phyloP scores from a whole-genome alignment of 1,139 yeast genomes.

The Pichia sp. region DNA sequence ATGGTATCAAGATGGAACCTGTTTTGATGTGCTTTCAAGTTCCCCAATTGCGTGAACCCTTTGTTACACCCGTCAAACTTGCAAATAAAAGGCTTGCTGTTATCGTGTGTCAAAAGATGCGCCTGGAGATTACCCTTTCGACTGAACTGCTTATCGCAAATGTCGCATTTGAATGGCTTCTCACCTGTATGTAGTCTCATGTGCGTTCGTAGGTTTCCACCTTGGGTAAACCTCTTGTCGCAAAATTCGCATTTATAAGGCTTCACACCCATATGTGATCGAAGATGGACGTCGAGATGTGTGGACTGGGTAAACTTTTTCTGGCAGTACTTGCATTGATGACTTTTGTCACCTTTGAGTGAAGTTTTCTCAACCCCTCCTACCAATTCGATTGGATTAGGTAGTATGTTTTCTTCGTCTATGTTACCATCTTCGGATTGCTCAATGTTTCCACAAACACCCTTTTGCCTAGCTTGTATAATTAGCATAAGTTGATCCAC shows the following conservation, averaged over 20 bases:
- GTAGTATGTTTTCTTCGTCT: slow-evolving; percentile 37
- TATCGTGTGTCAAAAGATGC: slow-evolving; percentile 75
- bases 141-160: slow-evolving; percentile 71
- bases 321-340: slow-evolving; percentile 66
- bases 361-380: slow-evolving; percentile 80
- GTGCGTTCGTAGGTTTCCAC: slow-evolving; percentile 88
- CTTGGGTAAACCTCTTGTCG: slow-evolving; percentile 82
- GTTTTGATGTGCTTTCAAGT: slow-evolving; percentile 90
- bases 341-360: slow-evolving; percentile 45
- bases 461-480: slow-evolving; percentile 80
- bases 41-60: slow-evolving; percentile 86
- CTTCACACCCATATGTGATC: slow-evolving; percentile 73
- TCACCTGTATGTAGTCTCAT: slow-evolving; percentile 87
- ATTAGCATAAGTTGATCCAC: slow-evolving; percentile 88
- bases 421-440: slow-evolving; percentile 60
- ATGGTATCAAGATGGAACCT: slow-evolving; percentile 75
- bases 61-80: slow-evolving; percentile 77
- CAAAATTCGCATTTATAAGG: slow-evolving; percentile 79
- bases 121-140: slow-evolving; percentile 89
- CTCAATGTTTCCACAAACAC: slow-evolving; percentile 55
- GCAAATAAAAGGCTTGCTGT: slow-evolving; percentile 75
- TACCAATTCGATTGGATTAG: slow-evolving; percentile 62
- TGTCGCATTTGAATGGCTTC: slow-evolving; percentile 74
- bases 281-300: slow-evolving; percentile 71
- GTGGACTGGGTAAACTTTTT: slow-evolving; percentile 71